Evolutionary conservation across 1,139 yeast species (phyloP).

Genomic region (Geotrichum bryndzae): DNA sequence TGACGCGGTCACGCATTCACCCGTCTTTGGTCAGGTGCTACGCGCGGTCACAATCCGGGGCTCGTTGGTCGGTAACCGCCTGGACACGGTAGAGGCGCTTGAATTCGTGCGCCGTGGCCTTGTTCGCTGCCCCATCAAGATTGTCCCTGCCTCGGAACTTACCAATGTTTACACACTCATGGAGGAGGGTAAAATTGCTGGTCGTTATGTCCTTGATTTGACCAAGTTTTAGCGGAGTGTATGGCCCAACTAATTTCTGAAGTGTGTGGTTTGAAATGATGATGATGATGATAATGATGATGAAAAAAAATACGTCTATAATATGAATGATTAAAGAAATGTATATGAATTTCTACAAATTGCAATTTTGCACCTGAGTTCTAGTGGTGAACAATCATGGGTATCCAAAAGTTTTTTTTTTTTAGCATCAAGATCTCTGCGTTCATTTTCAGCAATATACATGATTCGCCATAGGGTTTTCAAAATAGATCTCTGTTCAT

Average conservation of each 20-base stretch:
- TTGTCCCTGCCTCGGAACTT: slow-evolving; percentile 54
- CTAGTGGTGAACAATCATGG: no score
- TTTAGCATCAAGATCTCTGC: no score
- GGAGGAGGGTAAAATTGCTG: slow-evolving; percentile 60
- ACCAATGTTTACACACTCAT: slow-evolving; percentile 51
- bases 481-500: no score
- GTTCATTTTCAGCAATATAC: no score
- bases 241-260: neutral
- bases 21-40: slow-evolving; percentile 49
- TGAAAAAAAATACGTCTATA: no score
- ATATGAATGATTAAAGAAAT: no score
- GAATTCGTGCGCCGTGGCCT: slow-evolving; percentile 60
- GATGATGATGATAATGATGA: no score
- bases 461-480: no score
- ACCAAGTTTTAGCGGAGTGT: neutral
- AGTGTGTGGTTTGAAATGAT: no score
- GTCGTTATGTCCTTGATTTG: slow-evolving; percentile 58
- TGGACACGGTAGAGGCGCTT: slow-evolving; percentile 64
- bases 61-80: slow-evolving; percentile 67
- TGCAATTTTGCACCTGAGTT: no score
- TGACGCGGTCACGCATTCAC: slow-evolving; percentile 48
- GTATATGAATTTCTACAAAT: no score
- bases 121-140: slow-evolving; percentile 55
- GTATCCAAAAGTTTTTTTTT: no score
- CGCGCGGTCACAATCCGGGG: slow-evolving; percentile 55